phyloP scores from a whole-genome alignment of 495 filamentous ascomycete genomes.

The Umbilicaria muhlenbergii region DNA sequence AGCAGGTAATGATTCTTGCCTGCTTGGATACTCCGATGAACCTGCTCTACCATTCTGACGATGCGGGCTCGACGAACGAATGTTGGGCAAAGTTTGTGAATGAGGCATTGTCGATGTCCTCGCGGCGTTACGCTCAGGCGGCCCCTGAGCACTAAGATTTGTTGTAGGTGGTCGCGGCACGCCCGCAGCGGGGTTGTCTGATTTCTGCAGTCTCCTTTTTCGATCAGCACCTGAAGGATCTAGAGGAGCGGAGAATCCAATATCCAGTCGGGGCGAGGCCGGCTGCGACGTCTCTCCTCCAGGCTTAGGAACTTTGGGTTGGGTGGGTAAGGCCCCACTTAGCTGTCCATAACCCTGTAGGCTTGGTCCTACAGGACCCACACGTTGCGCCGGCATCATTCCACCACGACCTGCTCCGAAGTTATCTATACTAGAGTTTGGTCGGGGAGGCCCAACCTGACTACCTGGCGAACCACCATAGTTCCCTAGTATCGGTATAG shows the following conservation, averaged over 20 bases:
- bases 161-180: no score
- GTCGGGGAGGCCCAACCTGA: slow-evolving; percentile 3
- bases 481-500: not conserved
- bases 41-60: not conserved
- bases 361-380: slow-evolving; percentile 20
- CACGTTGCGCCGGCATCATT: slow-evolving; percentile 1
- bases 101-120: no score
- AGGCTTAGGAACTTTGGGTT: slow-evolving; percentile 19
- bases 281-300: slow-evolving; percentile 7
- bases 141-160: no score
- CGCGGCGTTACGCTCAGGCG: no score
- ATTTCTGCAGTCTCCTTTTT: slow-evolving; percentile 16
- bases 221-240: slow-evolving; percentile 23
- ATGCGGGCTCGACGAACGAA: no score
- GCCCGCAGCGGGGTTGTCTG: slow-evolving; percentile 1
- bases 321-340: slow-evolving; percentile 6
- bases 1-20: not conserved
- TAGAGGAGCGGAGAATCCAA: slow-evolving; percentile 37
- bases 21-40: slow-evolving; percentile 1
- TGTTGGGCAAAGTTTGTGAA: no score
- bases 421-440: slow-evolving; percentile 5
- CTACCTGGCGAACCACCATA: slow-evolving; percentile 14
- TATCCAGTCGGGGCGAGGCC: slow-evolving; percentile 22
- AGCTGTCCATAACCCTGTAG: slow-evolving; percentile 27
- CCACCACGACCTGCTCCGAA: slow-evolving; percentile 13